A percentile compares a stretch with the other conserved stretches of the same genome.
Conservation (phyloP, 305 asterid species). For the Galium porrigens region DNA sequence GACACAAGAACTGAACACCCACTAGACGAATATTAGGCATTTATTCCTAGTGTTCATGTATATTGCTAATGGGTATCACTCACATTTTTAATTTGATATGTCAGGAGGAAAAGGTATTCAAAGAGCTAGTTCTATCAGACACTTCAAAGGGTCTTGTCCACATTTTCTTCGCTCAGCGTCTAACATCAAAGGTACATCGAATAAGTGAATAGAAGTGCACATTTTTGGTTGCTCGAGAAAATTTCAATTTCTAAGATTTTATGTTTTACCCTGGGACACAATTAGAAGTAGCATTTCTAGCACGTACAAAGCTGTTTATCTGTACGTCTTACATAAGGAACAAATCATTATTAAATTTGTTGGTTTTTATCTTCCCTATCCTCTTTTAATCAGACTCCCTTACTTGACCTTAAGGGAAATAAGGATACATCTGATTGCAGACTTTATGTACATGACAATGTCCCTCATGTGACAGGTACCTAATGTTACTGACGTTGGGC, state of each 20-base stretch:
- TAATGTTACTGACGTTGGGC: slow-evolving; percentile 69
- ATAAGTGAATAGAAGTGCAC: not conserved
- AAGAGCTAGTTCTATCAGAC: slow-evolving; percentile 46
- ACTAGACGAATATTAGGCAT: not conserved
- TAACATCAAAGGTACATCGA: slow-evolving; percentile 60
- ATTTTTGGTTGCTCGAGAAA: slow-evolving; percentile 1
- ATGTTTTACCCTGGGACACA: not conserved
- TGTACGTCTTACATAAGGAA: not conserved
- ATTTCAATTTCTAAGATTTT: not conserved
- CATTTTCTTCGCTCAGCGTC: slow-evolving; percentile 72
- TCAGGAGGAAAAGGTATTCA: slow-evolving; percentile 60
- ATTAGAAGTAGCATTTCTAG: not conserved
- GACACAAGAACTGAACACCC: not conserved
- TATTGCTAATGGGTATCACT: not conserved
- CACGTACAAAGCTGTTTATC: not conserved
- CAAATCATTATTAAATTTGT: not conserved
- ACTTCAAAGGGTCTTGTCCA: slow-evolving; percentile 78
- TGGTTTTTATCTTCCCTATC: not conserved
- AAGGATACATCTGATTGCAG: slow-evolving; percentile 1
- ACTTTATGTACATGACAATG: slow-evolving; percentile 9
- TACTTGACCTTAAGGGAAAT: not conserved
- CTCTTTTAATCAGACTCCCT: not conserved
- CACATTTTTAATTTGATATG: not conserved
- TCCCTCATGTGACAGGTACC: slow-evolving; percentile 45
- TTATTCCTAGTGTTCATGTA: not conserved